phyloP scores from a whole-genome alignment of 306 rosid species.

The Castanea sativa region DNA sequence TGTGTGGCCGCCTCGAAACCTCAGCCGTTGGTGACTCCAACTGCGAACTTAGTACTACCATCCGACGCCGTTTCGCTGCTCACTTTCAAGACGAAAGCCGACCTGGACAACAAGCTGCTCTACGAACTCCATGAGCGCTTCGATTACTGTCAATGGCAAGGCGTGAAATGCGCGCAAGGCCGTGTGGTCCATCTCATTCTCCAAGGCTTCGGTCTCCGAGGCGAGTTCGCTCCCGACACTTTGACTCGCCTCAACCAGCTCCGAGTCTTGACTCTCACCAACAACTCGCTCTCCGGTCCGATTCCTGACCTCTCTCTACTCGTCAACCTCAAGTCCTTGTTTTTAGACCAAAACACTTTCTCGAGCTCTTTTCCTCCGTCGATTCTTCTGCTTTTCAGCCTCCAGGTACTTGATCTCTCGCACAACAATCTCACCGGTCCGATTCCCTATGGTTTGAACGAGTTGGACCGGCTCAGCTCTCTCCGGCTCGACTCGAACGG shows the following conservation, averaged over 20 bases:
- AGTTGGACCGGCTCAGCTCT: slow-evolving; percentile 49
- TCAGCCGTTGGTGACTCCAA: slow-evolving; percentile 9
- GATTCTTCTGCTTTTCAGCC: slow-evolving; percentile 50
- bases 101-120: slow-evolving; percentile 66
- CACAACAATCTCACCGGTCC: slow-evolving; percentile 55
- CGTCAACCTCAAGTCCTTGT: slow-evolving; percentile 60
- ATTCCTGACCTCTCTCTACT: slow-evolving; percentile 74
- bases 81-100: slow-evolving; percentile 72
- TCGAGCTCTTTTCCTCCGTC: slow-evolving; percentile 70
- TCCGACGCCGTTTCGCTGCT: slow-evolving; percentile 70
- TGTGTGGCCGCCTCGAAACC: neutral
- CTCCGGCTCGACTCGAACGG: slow-evolving; percentile 61
- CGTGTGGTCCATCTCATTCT: slow-evolving; percentile 61
- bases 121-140: slow-evolving; percentile 57
- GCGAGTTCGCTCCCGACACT: slow-evolving; percentile 50
- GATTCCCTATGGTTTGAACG: slow-evolving; percentile 35
- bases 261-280: slow-evolving; percentile 63
- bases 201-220: slow-evolving; percentile 47
- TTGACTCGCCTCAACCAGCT: slow-evolving; percentile 75
- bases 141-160: slow-evolving; percentile 87
- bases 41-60: slow-evolving; percentile 14
- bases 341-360: slow-evolving; percentile 58
- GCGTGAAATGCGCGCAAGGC: slow-evolving; percentile 78
- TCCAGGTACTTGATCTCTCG: slow-evolving; percentile 57
- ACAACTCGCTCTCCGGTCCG: slow-evolving; percentile 80